Conservation (phyloP, 257 asterid species). For the Penstemon davidsonii region DNA sequence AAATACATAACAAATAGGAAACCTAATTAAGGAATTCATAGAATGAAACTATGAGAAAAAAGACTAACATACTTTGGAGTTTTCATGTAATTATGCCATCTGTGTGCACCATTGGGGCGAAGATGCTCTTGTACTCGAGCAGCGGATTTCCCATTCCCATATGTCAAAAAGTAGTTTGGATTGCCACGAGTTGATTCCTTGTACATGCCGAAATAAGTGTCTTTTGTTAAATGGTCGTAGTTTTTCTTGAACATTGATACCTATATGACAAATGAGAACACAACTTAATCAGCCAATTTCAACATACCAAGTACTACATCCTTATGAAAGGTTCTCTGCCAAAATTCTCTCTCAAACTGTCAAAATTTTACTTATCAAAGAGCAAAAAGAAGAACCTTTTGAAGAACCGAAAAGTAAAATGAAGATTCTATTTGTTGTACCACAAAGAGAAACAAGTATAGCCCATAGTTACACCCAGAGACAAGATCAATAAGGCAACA, state of each 20-base stretch:
- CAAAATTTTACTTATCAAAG: background rate
- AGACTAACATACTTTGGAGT: slow-evolving; percentile 53
- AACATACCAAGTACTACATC: slow-evolving; percentile 19
- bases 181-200: slow-evolving; percentile 68
- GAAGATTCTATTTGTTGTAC: slow-evolving; percentile 6
- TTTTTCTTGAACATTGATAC: slow-evolving; percentile 90
- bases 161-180: slow-evolving; percentile 77
- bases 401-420: slow-evolving; percentile 1
- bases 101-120: slow-evolving; percentile 86
- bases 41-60: slow-evolving; percentile 13
- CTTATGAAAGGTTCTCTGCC: background rate
- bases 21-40: slow-evolving; percentile 5
- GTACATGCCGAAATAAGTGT: slow-evolving; percentile 54
- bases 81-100: slow-evolving; percentile 82
- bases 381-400: background rate
- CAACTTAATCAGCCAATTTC: slow-evolving; percentile 21
- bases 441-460: slow-evolving; percentile 13
- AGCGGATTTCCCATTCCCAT: slow-evolving; percentile 75
- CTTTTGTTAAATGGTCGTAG: slow-evolving; percentile 61
- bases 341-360: slow-evolving; percentile 2
- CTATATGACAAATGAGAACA: slow-evolving; percentile 33
- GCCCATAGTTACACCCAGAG: slow-evolving; percentile 15
- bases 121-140: slow-evolving; percentile 82
- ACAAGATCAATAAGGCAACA: slow-evolving; percentile 1
- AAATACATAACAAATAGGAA: slow-evolving; percentile 13